phyloP scores from a whole-genome alignment of 2,329 filamentous ascomycete genomes.

The Fusarium sp. region DNA sequence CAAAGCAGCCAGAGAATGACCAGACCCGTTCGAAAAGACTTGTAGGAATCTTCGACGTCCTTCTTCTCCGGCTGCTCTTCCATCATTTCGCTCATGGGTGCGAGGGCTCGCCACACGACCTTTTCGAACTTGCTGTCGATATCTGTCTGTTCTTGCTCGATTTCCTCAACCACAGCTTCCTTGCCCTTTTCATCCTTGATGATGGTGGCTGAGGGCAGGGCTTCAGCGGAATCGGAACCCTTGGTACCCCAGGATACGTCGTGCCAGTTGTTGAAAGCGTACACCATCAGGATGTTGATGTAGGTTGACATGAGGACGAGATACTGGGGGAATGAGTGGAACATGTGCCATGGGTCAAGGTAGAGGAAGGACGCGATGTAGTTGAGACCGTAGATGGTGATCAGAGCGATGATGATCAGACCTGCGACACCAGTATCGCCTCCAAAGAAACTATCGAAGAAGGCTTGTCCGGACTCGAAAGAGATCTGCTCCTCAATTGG shows the following conservation, averaged over 20 bases:
- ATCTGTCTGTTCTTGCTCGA: constrained; percentile 43
- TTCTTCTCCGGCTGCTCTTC: constrained; percentile 41
- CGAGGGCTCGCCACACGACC: constrained; percentile 42
- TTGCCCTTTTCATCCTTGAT: constrained; percentile 39
- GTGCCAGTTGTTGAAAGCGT: constrained; percentile 46
- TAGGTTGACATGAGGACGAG: constrained; percentile 45
- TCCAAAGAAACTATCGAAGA: constrained; percentile 42
- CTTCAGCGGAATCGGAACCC: constrained; percentile 39
- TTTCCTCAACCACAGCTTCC: constrained; percentile 41
- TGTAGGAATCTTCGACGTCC: constrained; percentile 42
- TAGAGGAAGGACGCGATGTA: constrained; percentile 43
- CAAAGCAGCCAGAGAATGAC: constrained; percentile 44
- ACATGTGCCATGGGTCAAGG: constrained; percentile 47
- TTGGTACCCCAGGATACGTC: constrained; percentile 45
- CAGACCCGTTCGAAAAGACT: constrained; percentile 44
- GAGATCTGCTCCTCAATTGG: constrained; percentile 43
- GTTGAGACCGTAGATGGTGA: constrained; percentile 45
- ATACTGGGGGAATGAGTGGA: constrained; percentile 45
- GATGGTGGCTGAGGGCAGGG: constrained; percentile 39
- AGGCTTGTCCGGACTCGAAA: constrained; percentile 34
- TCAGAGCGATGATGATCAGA: constrained; percentile 41
- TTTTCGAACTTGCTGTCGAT: constrained; percentile 45
- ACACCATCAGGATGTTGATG: constrained; percentile 46
- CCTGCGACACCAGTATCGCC: constrained; percentile 38
- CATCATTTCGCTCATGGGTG: constrained; percentile 38